A percentile compares a stretch with the other conserved stretches of the same genome.
phyloP scores from a whole-genome alignment of 331 rosid species.

The Quercus lobata region DNA sequence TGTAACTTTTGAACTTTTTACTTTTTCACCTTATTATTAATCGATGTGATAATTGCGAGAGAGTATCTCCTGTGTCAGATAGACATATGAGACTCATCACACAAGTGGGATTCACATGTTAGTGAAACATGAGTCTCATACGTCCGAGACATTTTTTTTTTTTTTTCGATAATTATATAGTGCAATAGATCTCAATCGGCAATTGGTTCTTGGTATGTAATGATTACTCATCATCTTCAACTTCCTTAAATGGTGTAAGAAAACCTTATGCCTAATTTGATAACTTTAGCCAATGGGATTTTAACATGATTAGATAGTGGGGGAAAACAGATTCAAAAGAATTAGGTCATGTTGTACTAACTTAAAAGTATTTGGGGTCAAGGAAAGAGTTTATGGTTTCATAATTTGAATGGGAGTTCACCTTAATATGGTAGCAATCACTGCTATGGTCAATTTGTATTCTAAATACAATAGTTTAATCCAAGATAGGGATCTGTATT shows the following conservation, averaged over 20 bases:
- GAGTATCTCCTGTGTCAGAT: no score
- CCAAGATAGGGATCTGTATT: slow-evolving; percentile 34
- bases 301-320: background rate
- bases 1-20: no score
- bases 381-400: slow-evolving; percentile 51
- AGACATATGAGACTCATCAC: no score
- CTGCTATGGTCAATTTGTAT: slow-evolving; percentile 44
- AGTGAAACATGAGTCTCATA: no score
- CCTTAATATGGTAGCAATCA: slow-evolving; percentile 38
- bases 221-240: slow-evolving; percentile 32
- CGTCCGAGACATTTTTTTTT: no score
- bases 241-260: slow-evolving; percentile 28
- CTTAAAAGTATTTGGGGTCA: slow-evolving; percentile 26
- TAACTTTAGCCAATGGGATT: slow-evolving; percentile 46
- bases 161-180: no score
- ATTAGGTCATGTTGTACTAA: slow-evolving; percentile 18
- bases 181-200: no score
- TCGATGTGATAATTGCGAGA: no score
- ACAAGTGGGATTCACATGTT: no score
- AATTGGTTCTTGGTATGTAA: slow-evolving; percentile 40
- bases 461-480: slow-evolving; percentile 33
- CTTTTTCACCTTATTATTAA: no score
- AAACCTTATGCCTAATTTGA: slow-evolving; percentile 40
- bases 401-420: slow-evolving; percentile 23
- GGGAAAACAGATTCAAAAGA: no score